A percentile compares a stretch with the other conserved stretches of the same genome.
phyloP scores from a whole-genome alignment of 164 flowering plant genomes.

The Nymphaea thermarum region DNA sequence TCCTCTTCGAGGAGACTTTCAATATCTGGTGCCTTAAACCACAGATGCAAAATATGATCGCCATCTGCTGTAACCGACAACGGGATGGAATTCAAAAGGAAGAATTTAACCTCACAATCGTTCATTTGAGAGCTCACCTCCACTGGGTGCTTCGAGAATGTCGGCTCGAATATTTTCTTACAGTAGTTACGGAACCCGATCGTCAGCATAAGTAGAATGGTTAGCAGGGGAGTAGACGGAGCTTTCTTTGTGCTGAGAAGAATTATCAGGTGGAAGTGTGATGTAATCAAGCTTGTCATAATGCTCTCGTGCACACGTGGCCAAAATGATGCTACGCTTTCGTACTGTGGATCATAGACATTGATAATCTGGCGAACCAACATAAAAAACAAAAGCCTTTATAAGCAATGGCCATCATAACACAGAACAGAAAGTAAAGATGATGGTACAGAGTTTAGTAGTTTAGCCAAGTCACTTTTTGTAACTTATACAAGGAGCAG shows the following conservation, averaged over 20 bases:
- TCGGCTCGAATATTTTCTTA: slow-evolving; percentile 90
- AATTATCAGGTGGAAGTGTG: slow-evolving; percentile 79
- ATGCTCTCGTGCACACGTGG: slow-evolving; percentile 89
- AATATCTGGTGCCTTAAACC: background rate
- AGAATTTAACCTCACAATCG: too few species aligned
- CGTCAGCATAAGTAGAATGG: slow-evolving; percentile 63
- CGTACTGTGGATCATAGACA: slow-evolving; percentile 82
- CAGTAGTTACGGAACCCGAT: slow-evolving; percentile 73
- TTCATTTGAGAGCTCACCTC: slow-evolving; percentile 39
- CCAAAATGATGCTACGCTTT: slow-evolving; percentile 94
- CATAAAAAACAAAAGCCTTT: too few species aligned
- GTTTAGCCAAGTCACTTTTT: too few species aligned
- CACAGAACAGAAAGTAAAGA: too few species aligned
- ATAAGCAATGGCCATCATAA: too few species aligned
- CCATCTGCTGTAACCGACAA: background rate
- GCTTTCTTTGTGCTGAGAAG: slow-evolving; percentile 86
- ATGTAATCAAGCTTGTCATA: slow-evolving; percentile 68
- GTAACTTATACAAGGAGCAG: too few species aligned
- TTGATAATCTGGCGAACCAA: slow-evolving; percentile 53
- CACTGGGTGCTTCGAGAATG: slow-evolving; percentile 77
- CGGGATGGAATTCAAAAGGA: background rate
- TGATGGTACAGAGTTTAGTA: too few species aligned
- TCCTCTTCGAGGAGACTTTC: background rate
- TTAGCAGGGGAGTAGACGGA: slow-evolving; percentile 80
- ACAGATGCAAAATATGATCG: background rate